Base-by-base conservation (phyloP, 75 land plant genomes). In the Pseudotsuga menziesii region DNA sequence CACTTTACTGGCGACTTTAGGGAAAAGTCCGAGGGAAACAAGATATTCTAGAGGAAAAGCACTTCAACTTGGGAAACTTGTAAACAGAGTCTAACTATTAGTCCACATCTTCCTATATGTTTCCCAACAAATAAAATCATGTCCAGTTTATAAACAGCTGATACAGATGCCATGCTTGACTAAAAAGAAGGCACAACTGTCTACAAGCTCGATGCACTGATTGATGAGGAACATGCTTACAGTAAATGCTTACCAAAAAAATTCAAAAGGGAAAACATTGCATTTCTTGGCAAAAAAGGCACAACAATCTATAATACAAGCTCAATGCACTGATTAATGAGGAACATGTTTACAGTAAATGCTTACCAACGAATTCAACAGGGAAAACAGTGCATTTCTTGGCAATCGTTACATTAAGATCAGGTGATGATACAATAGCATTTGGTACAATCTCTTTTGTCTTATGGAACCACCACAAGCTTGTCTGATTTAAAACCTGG, bases 401-500 rank as follows among this genome's bases (percentile, higher is more conserved):
- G n/a, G 98, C 98, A 78, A 97, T 94, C 29, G 96, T 97, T 20
- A 97, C 99, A 76, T 97, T 97, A 41, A 78, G 89, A 83, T 97
- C 98, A 7, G 99, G 99, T 66, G 90, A 56, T 4, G 83, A 84
- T 15, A 97, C 88, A 5, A 97, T 84, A 58, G 99, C 98, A 90
- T 94, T 94, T 56, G 90, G 78, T 63, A 84, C 84, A 29, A 97
- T 92, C 74, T 94, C 91, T 41, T 76, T 78, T 54, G 99, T 92
- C 48, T 88, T 85, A 58, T 83, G 70, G 79, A 97, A 97, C 99
- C 99, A 97, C 99, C 99, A 97, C 25, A 92, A 72, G 66, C 99
- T 97, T 32, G 98, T 97, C 81, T 94, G 90, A 73, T 97, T 97
- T 57, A 97, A 87, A 70, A 97, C 98, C 99, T 97, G 83, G 75